A percentile compares a stretch with the other conserved stretches of the same genome.
phyloP scores from a whole-genome alignment of 2,329 filamentous ascomycete species.

The Claviceps citrina region DNA sequence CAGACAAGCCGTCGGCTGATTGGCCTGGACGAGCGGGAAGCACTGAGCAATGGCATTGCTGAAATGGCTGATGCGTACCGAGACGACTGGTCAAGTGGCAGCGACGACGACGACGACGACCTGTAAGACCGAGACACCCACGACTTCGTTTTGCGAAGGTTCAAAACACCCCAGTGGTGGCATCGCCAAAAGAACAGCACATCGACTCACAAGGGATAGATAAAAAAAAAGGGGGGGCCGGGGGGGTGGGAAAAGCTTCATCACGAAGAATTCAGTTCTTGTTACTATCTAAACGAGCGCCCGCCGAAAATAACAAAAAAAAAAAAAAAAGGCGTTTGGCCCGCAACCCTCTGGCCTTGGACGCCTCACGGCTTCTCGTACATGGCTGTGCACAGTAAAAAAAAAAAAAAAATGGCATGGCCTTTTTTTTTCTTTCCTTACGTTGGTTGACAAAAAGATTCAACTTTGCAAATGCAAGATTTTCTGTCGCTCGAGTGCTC shows the following conservation, averaged over 20 bases:
- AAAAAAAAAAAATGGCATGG: not conserved
- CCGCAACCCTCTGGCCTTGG: not conserved
- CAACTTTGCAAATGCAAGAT: not conserved
- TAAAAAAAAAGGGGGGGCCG: too few species aligned
- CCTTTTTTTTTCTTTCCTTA: not conserved
- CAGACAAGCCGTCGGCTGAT: conserved; percentile 48
- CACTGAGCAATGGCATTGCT: conserved; percentile 63
- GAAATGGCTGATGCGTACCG: conserved; percentile 79
- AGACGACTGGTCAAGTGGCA: conserved; percentile 71
- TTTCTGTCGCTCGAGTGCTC: conserved; percentile 1
- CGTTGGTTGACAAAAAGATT: not conserved
- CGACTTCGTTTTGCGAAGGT: too few species aligned
- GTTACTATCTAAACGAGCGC: not conserved
- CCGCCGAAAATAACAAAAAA: not conserved
- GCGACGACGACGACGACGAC: conserved; percentile 53
- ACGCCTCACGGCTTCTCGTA: not conserved
- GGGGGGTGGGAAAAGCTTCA: not conserved
- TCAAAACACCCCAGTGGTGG: too few species aligned
- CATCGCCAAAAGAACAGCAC: too few species aligned
- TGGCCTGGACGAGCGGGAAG: conserved; percentile 65
- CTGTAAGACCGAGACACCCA: too few species aligned
- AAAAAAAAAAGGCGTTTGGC: not conserved
- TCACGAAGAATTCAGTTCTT: not conserved
- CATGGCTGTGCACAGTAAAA: not conserved
- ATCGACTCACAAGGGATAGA: too few species aligned